Conservation (phyloP, 306 rosid genomes). For the Prunus padus region DNA sequence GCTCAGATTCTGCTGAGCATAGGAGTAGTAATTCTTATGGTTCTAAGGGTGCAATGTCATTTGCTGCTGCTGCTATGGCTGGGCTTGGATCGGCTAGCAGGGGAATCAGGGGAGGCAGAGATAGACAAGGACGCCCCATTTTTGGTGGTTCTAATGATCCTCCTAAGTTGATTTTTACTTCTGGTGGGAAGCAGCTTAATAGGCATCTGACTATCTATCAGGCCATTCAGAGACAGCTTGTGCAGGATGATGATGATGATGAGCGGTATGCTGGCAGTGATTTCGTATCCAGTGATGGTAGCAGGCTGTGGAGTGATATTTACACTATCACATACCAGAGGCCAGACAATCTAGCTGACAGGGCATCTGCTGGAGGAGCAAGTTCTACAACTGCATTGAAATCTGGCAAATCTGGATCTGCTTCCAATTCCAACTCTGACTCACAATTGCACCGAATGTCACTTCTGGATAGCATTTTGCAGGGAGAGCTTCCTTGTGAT, state of each 20-base stretch:
- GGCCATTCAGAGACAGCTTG: constrained; percentile 94
- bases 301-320: constrained; percentile 96
- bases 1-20: constrained; percentile 67
- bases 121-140: constrained; percentile 74
- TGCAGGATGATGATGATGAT: constrained; percentile 92
- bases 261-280: constrained; percentile 85
- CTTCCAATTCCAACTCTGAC: constrained; percentile 57
- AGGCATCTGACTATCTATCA: constrained; percentile 94
- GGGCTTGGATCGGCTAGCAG: constrained; percentile 90
- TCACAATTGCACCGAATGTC: constrained; percentile 61
- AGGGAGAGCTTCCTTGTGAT: constrained; percentile 95
- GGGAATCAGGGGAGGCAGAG: constrained; percentile 87
- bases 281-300: constrained; percentile 76
- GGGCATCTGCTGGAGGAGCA: constrained; percentile 63
- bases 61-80: constrained; percentile 99
- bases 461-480: constrained; percentile 88
- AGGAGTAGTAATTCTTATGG: constrained; percentile 69
- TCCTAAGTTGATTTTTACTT: constrained; percentile 73
- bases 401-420: constrained; percentile 58
- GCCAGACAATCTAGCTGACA: constrained; percentile 72
- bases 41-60: constrained; percentile 92
- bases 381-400: constrained; percentile 52
- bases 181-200: constrained; percentile 92
- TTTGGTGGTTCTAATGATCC: constrained; percentile 71
- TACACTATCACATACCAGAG: constrained; percentile 87